These are phyloP conservation scores for Arthroderma sp. DNA, from an alignment of 2,329 filamentous ascomycete genomes.

Conservation along the genomic window DNA sequence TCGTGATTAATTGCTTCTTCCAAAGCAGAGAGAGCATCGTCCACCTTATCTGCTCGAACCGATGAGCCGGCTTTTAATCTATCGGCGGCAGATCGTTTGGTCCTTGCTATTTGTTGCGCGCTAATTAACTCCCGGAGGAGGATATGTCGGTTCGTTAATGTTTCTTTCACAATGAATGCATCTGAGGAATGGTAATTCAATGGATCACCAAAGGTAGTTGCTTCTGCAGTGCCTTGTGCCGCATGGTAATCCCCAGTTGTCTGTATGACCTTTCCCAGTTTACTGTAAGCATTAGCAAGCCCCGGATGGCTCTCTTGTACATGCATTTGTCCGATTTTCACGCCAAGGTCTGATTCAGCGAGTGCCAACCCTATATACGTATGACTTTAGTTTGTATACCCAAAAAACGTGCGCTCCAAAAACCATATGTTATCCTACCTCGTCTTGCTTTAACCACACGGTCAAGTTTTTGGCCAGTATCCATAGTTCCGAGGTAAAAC, in stretches of 20 bases:
- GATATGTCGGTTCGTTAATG: slow-evolving; percentile 92
- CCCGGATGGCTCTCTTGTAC: slow-evolving; percentile 84
- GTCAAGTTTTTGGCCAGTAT: slow-evolving; percentile 93
- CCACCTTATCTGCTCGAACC: slow-evolving; percentile 87
- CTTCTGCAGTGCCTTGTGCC: slow-evolving; percentile 90
- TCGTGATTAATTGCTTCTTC: slow-evolving; percentile 80
- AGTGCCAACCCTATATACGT: slow-evolving; percentile 61
- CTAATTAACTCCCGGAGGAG: slow-evolving; percentile 85
- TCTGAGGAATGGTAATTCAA: slow-evolving; percentile 91
- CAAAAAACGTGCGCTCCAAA: neutral
- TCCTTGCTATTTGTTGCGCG: slow-evolving; percentile 72
- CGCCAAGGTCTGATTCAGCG: slow-evolving; percentile 83
- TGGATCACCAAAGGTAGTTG: slow-evolving; percentile 84
- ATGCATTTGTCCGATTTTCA: slow-evolving; percentile 74
- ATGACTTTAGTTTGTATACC: neutral
- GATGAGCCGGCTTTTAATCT: slow-evolving; percentile 75
- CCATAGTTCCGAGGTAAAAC: slow-evolving; percentile 92
- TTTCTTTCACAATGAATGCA: slow-evolving; percentile 96
- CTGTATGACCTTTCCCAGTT: slow-evolving; percentile 86
- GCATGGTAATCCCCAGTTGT: slow-evolving; percentile 91
- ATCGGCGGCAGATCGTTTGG: slow-evolving; percentile 74
- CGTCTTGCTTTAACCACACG: slow-evolving; percentile 81
- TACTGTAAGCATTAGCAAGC: slow-evolving; percentile 79
- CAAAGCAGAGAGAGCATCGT: slow-evolving; percentile 84
- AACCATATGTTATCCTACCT: slow-evolving; percentile 44